Evolutionary conservation across 148 eudicot genomes (phyloP).

Genomic region (Silene conica): DNA sequence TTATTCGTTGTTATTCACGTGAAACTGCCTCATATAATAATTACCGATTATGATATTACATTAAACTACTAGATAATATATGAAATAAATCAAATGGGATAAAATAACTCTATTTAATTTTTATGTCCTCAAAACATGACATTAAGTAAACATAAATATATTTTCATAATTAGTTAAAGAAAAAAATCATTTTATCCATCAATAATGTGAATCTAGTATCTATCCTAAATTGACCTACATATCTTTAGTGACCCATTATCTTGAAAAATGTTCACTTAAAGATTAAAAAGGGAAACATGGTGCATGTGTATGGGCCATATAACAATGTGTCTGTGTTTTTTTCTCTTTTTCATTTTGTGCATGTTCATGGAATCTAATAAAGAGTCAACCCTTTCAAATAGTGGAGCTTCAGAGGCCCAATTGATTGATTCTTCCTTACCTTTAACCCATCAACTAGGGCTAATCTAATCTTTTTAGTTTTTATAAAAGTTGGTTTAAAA

Average conservation of each 20-base stretch:
- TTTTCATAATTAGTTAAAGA: too few species aligned
- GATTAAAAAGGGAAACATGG: slow-evolving; percentile 10
- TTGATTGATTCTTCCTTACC: not conserved
- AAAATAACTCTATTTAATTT: too few species aligned
- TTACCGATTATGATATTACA: too few species aligned
- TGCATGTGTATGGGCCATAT: slow-evolving; percentile 18
- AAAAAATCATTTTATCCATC: too few species aligned
- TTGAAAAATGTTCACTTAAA: not conserved
- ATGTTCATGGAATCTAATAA: not conserved
- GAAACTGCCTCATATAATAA: too few species aligned
- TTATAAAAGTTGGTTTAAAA: not conserved
- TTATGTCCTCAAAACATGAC: too few species aligned
- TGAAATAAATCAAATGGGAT: too few species aligned
- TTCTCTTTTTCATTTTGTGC: slow-evolving; percentile 8
- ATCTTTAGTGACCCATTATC: not conserved
- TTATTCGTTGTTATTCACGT: too few species aligned
- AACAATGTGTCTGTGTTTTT: slow-evolving; percentile 8
- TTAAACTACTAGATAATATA: too few species aligned
- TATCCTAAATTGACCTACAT: not conserved
- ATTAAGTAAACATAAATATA: too few species aligned
- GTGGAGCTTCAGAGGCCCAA: slow-evolving; percentile 16
- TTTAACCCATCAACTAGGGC: not conserved
- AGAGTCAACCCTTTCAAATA: not conserved
- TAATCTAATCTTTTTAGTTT: not conserved
- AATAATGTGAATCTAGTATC: too few species aligned